Evolutionary conservation across 495 filamentous ascomycete species (phyloP), one percentile per base, ranked within the genome.

Genomic region (Neurospora intermedia): DNA sequence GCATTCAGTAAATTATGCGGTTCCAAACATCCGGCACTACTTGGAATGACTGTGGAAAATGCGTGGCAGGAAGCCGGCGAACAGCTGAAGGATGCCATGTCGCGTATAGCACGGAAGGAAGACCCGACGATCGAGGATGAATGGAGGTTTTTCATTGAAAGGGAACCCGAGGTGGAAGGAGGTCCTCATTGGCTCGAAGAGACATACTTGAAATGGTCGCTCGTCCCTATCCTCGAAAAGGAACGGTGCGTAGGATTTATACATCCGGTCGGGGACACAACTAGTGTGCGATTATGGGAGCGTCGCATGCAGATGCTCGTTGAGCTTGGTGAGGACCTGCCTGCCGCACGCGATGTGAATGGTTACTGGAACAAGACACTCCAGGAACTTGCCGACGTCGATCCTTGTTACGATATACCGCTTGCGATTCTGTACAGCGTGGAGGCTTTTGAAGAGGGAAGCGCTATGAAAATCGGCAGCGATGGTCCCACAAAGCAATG

Each of bases 171-270:
- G 18, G 72, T 71, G 3, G 71, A 83, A 78, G 75, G 78, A 80
- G 48, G 81, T 80, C 43, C 83, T 78, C 13, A 83, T 9, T 80
- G 82, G 73, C 79, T 89, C 1, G 89, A 91, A 79, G 90, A 92
- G 80, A 86, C 84, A 0, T 90, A 89, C 69, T 87, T 90, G 73
- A 85, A 85, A 69, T 90, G 88, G 88, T 87, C 85, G 8, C 82
- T 91, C 48, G 86, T 88, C 27, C 89, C 89, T 41, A 83, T 91
- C 27, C 78, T 88, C 18, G 86, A 87, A 11, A 81, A 83, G 48
- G 83, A 86, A 73, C 84, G 86, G n/a, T 82, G 81, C 18, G 79
- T 87, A 20, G 81, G 80, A 16, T 82, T 82, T 59, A 76, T 79
- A 71, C 80, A 83, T 35, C 74, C 78, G 7, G 77, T 81, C 8